Percentiles rank a stretch among this genome's conserved stretches.
Evolutionary conservation across 2,329 filamentous ascomycete genomes (phyloP).

Genomic region (Alternaria burnsii): DNA sequence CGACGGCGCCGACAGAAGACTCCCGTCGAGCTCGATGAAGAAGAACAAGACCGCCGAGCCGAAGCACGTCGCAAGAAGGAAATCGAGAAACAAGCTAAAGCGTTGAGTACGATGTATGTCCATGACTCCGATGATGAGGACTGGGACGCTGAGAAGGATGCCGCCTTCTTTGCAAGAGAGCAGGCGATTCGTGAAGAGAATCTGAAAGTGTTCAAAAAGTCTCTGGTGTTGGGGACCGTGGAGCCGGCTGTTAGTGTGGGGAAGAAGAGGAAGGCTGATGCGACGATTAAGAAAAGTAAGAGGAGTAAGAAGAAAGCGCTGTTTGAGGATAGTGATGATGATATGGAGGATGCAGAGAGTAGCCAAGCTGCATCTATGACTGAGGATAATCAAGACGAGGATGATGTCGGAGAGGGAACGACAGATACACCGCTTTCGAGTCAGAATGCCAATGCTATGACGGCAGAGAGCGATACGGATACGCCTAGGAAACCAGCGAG

Average conservation of each 20-base stretch:
- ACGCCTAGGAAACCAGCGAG: slow-evolving; percentile 14
- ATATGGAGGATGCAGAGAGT: slow-evolving; percentile 32
- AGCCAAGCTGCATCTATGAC: slow-evolving; percentile 41
- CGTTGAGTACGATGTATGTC: slow-evolving; percentile 86
- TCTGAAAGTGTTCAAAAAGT: slow-evolving; percentile 57
- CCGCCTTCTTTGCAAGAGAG: slow-evolving; percentile 80
- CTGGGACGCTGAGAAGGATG: slow-evolving; percentile 76
- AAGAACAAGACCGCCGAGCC: slow-evolving; percentile 66
- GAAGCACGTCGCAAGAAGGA: slow-evolving; percentile 71
- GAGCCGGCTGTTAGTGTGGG: slow-evolving; percentile 22
- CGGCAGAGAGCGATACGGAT: slow-evolving; percentile 25
- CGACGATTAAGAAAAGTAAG: slow-evolving; percentile 32
- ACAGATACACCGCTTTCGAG: slow-evolving; percentile 55
- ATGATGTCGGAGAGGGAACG: slow-evolving; percentile 46
- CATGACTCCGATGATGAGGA: slow-evolving; percentile 90
- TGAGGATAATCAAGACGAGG: slow-evolving; percentile 25
- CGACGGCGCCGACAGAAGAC: slow-evolving; percentile 65
- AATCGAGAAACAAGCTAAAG: slow-evolving; percentile 76
- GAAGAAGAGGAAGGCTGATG: slow-evolving; percentile 49
- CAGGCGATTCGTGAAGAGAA: slow-evolving; percentile 69
- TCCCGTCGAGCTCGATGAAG: slow-evolving; percentile 68
- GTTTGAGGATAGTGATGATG: slow-evolving; percentile 44
- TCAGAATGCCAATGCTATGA: slow-evolving; percentile 34
- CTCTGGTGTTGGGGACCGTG: slow-evolving; percentile 54
- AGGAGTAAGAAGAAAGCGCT: slow-evolving; percentile 43